Evolutionary conservation across 306 rosid genomes (phyloP).

Genomic region (Dalbergia cultrata): DNA sequence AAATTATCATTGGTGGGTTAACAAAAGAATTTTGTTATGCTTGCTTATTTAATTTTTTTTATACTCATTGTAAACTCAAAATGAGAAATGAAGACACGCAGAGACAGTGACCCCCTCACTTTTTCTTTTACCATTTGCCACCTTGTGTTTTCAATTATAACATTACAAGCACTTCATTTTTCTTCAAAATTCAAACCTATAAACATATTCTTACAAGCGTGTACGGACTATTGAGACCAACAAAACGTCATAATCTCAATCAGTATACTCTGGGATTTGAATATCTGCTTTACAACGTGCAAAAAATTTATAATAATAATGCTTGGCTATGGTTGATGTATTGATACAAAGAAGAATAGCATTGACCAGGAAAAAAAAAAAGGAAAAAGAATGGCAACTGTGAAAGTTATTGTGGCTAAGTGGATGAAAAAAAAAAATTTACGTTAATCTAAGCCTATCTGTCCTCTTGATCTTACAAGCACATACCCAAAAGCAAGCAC

Average conservation of each 20-base stretch:
- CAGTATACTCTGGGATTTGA: background rate
- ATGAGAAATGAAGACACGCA: no score
- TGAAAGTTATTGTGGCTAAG: constrained; percentile 44
- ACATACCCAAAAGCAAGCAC: constrained; percentile 15
- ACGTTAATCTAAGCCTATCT: constrained; percentile 40
- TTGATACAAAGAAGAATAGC: background rate
- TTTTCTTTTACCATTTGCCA: no score
- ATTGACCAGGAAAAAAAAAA: no score
- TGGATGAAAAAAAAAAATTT: constrained; percentile 33
- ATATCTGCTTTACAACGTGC: constrained; percentile 14
- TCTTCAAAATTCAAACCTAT: no score
- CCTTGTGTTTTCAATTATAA: no score
- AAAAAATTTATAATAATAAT: constrained; percentile 21
- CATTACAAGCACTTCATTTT: no score
- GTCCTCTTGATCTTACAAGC: constrained; percentile 26
- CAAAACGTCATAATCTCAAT: background rate
- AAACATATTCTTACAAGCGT: no score
- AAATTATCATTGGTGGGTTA: no score
- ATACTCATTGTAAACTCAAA: no score
- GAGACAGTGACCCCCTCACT: no score
- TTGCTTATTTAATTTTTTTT: no score
- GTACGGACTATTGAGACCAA: background rate
- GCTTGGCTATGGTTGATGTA: constrained; percentile 37
- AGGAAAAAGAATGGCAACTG: constrained; percentile 44
- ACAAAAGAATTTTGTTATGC: no score